These are phyloP conservation scores for Withania somnifera DNA, from an alignment of 305 asterid species.

Conservation along the genomic window DNA sequence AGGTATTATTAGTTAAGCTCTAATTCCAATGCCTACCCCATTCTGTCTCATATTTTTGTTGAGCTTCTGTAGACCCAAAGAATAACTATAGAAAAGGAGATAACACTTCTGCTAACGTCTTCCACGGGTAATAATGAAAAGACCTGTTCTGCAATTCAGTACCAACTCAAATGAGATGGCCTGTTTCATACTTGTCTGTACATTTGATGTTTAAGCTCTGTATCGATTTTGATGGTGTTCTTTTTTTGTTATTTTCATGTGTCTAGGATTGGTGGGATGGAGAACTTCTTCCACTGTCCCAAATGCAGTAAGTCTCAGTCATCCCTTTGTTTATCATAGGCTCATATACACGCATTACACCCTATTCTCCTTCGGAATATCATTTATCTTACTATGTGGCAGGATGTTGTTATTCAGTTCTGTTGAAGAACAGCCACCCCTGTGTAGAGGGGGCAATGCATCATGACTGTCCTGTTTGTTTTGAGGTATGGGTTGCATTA, in stretches of 20 bases:
- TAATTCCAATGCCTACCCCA: background rate
- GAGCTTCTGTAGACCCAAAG: background rate
- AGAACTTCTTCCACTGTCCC: conserved; percentile 34
- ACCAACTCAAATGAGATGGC: background rate
- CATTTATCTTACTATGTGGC: conserved; percentile 5
- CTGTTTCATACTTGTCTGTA: background rate
- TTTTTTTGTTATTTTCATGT: conserved; percentile 2
- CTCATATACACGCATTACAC: background rate
- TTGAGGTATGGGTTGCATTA: conserved; percentile 34
- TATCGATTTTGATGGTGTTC: background rate
- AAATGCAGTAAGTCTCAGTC: conserved; percentile 24
- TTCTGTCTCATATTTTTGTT: background rate
- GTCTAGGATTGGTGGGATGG: conserved; percentile 61
- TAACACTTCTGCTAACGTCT: background rate
- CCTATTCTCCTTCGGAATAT: background rate
- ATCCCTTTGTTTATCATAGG: background rate
- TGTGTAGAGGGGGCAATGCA: conserved; percentile 92
- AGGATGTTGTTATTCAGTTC: conserved; percentile 63
- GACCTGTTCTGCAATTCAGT: background rate
- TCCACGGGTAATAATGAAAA: background rate
- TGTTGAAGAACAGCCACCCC: conserved; percentile 45
- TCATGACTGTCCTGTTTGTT: conserved; percentile 81
- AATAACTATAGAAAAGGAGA: background rate
- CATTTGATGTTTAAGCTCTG: background rate
- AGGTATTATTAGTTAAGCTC: conserved; percentile 31